phyloP scores from a whole-genome alignment of 257 asterid genomes.

The Anisodus acutangulus region DNA sequence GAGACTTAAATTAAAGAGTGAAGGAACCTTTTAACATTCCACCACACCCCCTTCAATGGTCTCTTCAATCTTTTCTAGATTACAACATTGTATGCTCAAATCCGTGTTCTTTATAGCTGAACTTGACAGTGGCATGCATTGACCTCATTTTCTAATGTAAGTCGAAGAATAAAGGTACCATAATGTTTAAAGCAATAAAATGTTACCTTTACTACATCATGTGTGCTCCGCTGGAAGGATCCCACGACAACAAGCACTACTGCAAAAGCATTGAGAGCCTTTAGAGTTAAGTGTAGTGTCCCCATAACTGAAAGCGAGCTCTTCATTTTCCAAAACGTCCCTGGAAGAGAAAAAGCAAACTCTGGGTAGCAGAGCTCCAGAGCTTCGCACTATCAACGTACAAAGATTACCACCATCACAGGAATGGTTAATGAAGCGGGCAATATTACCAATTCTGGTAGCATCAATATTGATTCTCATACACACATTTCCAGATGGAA shows the following conservation, averaged over 20 bases:
- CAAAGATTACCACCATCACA: constrained; percentile 90
- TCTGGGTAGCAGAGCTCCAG: constrained; percentile 87
- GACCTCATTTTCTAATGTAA: not conserved
- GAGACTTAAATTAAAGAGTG: not conserved
- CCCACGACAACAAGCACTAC: constrained; percentile 65
- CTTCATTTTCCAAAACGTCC: constrained; percentile 67
- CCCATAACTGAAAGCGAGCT: constrained; percentile 86
- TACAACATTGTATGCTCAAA: not conserved
- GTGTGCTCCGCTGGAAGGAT: constrained; percentile 77
- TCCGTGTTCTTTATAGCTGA: not conserved
- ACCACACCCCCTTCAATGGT: not conserved
- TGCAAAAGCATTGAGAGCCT: constrained; percentile 71
- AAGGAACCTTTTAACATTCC: not conserved
- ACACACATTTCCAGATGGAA: constrained; percentile 67
- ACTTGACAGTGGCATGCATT: constrained; percentile 15
- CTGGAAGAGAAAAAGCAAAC: constrained; percentile 74
- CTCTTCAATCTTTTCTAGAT: constrained; percentile 25
- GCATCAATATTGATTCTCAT: constrained; percentile 90
- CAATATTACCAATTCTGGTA: constrained; percentile 72
- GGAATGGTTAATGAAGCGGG: constrained; percentile 88
- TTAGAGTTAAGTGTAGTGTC: constrained; percentile 49
- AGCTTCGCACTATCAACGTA: constrained; percentile 61
- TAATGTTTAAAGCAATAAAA: not conserved
- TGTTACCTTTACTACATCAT: constrained; percentile 42
- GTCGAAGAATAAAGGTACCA: not conserved